phyloP scores from a whole-genome alignment of 495 filamentous ascomycete genomes.

The Hyphodiscus hymeniophilus region DNA sequence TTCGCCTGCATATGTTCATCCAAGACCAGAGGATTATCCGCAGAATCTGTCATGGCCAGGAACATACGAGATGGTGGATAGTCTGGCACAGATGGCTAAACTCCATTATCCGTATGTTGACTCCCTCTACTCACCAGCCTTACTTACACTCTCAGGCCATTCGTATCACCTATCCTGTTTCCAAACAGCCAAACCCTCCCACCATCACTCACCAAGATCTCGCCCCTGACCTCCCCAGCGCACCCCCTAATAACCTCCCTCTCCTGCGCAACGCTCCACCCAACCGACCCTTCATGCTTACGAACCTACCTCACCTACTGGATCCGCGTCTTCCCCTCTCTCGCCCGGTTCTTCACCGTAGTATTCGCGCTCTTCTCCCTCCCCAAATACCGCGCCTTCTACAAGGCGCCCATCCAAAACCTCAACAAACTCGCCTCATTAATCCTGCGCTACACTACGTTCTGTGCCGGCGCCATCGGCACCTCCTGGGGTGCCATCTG shows the following conservation, averaged over 20 bases:
- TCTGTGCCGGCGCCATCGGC: conserved; percentile 68
- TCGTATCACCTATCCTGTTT: conserved; percentile 83
- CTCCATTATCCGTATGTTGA: conserved; percentile 74
- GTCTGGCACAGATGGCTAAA: conserved; percentile 67
- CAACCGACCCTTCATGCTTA: conserved; percentile 73
- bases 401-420: conserved; percentile 54
- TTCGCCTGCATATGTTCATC: conserved; percentile 70
- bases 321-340: conserved; percentile 65
- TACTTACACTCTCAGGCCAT: conserved; percentile 37
- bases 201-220: conserved; percentile 52
- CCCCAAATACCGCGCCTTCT: conserved; percentile 54
- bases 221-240: conserved; percentile 72
- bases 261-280: conserved; percentile 89
- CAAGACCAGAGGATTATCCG: conserved; percentile 62
- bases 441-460: conserved; percentile 62
- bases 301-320: conserved; percentile 79
- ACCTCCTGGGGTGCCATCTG: conserved; percentile 84
- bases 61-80: conserved; percentile 70
- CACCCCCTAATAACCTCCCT: conserved; percentile 77
- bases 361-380: conserved; percentile 62
- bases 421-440: conserved; percentile 51
- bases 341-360: conserved; percentile 68
- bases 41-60: conserved; percentile 62
- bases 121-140: background rate
- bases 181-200: conserved; percentile 61